Evolutionary conservation across 495 filamentous ascomycete species (phyloP), one percentile per base, ranked within the genome.

Genomic region (Aspergillus bertholletiae): DNA sequence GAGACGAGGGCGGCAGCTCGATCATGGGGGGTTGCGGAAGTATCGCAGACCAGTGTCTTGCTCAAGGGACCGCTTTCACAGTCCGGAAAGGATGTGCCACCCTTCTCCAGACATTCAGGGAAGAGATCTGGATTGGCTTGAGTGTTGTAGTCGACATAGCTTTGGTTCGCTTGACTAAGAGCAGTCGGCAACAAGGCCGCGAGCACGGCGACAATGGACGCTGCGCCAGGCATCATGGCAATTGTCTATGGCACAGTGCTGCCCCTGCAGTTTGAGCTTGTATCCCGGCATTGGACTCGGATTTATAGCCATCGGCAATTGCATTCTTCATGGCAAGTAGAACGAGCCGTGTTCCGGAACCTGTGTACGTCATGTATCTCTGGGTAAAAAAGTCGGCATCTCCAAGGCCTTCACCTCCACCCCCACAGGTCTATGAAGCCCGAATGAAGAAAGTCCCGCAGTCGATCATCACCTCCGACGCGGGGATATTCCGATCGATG

Each of bases 31-130:
- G 62, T 64, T 2, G 72, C 73, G 1, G 70, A 73, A 0, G 68
- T 60, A 46, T 85, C 62, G 60, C 82, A 85, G 21, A 84, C 68
- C 12, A 67, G n/a, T 13, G 57, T 71, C 3, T 62, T 58, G 45
- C 57, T 69, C 11, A 75, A 56, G 1, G 72, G 72, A 2, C 65
- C 65, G 39, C 53, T 62, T 8, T 53, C 30, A 40, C 72, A 75
- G 51, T 73, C 70, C 0, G 72, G 72, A 46, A 74, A 74, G 15
- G 62, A 58, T 0, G 60, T 34, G 30, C 63, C 47, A 24, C 73
- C 55, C 8, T 28, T 57, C 1, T 55, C 60, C 12, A 66, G 26
- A 0, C 67, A 68, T 30, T 60, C 60, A 7, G 58, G 55, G 51
- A 61, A 57, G 21, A 74, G 62, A 35, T 59, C 51, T 1, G 72